Base-by-base conservation (phyloP, 225 moss, liverwort and hornwort genomes). In the Polytrichum formosum region DNA sequence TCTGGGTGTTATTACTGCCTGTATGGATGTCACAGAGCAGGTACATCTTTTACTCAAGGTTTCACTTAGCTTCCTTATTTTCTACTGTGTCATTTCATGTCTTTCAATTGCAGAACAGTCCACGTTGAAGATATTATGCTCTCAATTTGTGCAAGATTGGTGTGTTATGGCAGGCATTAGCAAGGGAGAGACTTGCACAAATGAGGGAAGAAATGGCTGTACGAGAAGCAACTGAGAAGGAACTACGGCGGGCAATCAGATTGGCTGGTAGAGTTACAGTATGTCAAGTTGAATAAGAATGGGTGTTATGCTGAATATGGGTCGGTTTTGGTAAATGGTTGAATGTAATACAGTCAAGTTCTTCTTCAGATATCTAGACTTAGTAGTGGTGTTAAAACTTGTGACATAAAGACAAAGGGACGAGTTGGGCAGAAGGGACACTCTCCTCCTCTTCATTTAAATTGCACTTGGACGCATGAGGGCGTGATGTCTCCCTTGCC, bases 21-120 rank as follows among this genome's bases (percentile, higher is more conserved):
- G 72, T 76, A 83, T 87, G 83, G 86, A 87, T 80, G 83, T 87
- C 59, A 87, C 86, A 26, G 83, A 87, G 65, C 86, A 87, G 86
- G 86, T 83, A 55, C 63, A 55, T 64, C 54, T 4, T 54, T 71
- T 60, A 28, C 22, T 6, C 8, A 55, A 73, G 21, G 28, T 67
- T 64, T 26, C 29, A 25, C 67, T 60, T 27, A 62, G 46, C 46
- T 46, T 35, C 46, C 46, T 18, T 5, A 20, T 20, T 26, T 70
- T 54, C 19, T 46, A 8, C 56, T n/a, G 5, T 55, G 26, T 19
- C 5, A 55, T 28, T 70, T 70, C 19, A 26, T 18, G 46, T 46
- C 46, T 46, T 37, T 13, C 46, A 13, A 46, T 46, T 46, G 46
- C 46, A 46, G 46, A 46, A 46, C 46, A 46, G 46, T 46, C 2